A percentile compares a stretch with the other conserved stretches of the same genome.
Conservation (phyloP, 768 basidiomycete genomes). For the Hygrophorus pudorinus region DNA sequence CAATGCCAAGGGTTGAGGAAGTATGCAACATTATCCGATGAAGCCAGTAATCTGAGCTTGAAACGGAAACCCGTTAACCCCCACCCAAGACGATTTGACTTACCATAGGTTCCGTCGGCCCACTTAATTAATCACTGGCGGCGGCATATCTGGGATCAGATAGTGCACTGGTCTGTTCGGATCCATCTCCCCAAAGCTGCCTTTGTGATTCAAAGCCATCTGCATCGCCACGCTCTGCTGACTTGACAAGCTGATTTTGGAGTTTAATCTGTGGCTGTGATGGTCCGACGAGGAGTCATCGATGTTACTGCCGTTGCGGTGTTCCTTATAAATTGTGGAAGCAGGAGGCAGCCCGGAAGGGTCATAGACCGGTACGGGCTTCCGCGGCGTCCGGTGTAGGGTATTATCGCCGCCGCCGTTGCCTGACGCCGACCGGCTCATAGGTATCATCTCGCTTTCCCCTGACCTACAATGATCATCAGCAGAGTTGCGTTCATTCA, state of each 20-base stretch:
- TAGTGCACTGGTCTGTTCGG: conserved; percentile 36
- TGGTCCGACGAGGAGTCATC: neutral
- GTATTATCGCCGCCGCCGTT: neutral
- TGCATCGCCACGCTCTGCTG: neutral
- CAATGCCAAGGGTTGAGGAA: too few relatives aligned
- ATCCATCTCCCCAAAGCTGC: conserved; percentile 34
- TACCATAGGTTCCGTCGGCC: neutral
- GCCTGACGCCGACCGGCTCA: conserved; percentile 2
- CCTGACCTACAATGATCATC: neutral
- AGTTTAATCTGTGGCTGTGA: neutral
- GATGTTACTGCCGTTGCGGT: neutral
- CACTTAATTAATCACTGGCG: conserved; percentile 8
- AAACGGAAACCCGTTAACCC: too few relatives aligned
- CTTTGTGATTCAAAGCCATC: conserved; percentile 21
- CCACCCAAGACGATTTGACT: neutral
- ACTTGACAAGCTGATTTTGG: neutral
- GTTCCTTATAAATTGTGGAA: too few relatives aligned
- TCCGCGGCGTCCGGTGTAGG: conserved; percentile 31
- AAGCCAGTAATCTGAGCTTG: too few relatives aligned
- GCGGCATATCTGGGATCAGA: conserved; percentile 51
- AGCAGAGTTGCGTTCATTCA: neutral
- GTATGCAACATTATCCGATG: too few relatives aligned
- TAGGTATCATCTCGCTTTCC: conserved; percentile 1
- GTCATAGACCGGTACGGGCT: conserved; percentile 46
- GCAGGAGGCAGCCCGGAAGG: neutral